Evolutionary conservation across 257 asterid species (phyloP).

Genomic region (Ilex aquifolium): DNA sequence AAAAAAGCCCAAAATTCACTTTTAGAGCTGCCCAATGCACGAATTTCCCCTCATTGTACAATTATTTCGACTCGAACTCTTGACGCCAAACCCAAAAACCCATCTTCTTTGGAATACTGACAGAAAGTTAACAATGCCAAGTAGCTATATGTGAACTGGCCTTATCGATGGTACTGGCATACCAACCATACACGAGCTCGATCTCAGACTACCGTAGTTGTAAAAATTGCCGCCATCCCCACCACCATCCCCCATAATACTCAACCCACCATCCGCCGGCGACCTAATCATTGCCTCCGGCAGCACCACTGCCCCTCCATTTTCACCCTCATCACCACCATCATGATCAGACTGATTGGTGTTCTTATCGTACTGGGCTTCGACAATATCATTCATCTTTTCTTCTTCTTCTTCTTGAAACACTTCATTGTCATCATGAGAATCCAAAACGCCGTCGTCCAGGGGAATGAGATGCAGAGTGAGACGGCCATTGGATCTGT

Average conservation of each 20-base stretch:
- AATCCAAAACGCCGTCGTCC: slow-evolving; percentile 12
- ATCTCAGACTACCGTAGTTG: slow-evolving; percentile 17
- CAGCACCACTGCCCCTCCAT: not conserved
- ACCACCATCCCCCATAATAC: slow-evolving; percentile 16
- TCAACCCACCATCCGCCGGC: not conserved
- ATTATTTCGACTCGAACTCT: too few species aligned
- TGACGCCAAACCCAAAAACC: too few species aligned
- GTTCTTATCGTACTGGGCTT: too few species aligned
- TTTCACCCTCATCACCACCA: slow-evolving; percentile 18
- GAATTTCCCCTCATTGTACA: too few species aligned
- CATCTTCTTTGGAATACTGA: not conserved
- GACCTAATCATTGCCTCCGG: slow-evolving; percentile 7
- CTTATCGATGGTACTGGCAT: slow-evolving; percentile 28
- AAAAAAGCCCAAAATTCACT: too few species aligned
- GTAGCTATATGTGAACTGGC: slow-evolving; percentile 37
- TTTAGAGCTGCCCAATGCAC: too few species aligned
- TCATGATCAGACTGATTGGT: too few species aligned
- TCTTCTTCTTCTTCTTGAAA: not conserved
- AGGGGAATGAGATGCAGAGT: slow-evolving; percentile 45
- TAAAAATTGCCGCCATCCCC: slow-evolving; percentile 22
- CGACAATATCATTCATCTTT: too few species aligned
- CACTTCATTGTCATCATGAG: not conserved
- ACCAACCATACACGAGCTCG: slow-evolving; percentile 29
- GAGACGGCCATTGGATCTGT: slow-evolving; percentile 55
- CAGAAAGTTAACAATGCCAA: not conserved